A percentile compares a stretch with the other conserved stretches of the same genome.
Conservation (phyloP, 495 filamentous ascomycete genomes). For the Aspergillus olivimuriae region DNA sequence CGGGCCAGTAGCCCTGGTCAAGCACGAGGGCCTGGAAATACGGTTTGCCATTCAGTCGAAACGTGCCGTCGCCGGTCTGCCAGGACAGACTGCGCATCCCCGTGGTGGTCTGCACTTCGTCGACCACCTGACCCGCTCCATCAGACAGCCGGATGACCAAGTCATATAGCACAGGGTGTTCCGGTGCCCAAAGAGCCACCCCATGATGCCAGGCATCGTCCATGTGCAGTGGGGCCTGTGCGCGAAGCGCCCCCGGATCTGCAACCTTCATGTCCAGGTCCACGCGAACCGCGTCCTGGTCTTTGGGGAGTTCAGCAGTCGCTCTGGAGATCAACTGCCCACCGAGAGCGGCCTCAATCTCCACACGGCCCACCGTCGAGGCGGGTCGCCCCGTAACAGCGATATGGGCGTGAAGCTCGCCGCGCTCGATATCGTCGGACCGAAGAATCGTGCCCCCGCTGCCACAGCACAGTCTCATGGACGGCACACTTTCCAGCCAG, state of each 20-base stretch:
- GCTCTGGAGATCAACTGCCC: constrained; percentile 13
- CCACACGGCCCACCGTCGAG: constrained; percentile 11
- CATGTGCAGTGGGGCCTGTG: constrained; percentile 7
- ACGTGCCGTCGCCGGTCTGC: constrained; percentile 30
- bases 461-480: constrained; percentile 17
- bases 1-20: constrained; percentile 36
- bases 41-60: constrained; percentile 32
- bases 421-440: constrained; percentile 26
- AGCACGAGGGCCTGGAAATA: constrained; percentile 32
- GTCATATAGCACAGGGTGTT: constrained; percentile 34
- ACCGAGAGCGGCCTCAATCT: constrained; percentile 20
- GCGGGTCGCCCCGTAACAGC: constrained; percentile 15
- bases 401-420: constrained; percentile 19
- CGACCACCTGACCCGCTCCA: constrained; percentile 11
- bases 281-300: constrained; percentile 17
- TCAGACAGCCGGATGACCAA: constrained; percentile 23
- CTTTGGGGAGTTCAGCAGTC: constrained; percentile 6
- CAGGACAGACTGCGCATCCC: constrained; percentile 34
- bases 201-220: constrained; percentile 22
- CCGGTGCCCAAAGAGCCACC: constrained; percentile 32
- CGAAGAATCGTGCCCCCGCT: constrained; percentile 29
- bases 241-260: constrained; percentile 4
- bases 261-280: constrained; percentile 20
- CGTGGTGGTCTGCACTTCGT: constrained; percentile 25
- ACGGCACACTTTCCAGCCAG: constrained; percentile 33